Evolutionary conservation across 2,329 filamentous ascomycete species (phyloP), one percentile per base, ranked within the genome.

Genomic region (Diaporthe citri): DNA sequence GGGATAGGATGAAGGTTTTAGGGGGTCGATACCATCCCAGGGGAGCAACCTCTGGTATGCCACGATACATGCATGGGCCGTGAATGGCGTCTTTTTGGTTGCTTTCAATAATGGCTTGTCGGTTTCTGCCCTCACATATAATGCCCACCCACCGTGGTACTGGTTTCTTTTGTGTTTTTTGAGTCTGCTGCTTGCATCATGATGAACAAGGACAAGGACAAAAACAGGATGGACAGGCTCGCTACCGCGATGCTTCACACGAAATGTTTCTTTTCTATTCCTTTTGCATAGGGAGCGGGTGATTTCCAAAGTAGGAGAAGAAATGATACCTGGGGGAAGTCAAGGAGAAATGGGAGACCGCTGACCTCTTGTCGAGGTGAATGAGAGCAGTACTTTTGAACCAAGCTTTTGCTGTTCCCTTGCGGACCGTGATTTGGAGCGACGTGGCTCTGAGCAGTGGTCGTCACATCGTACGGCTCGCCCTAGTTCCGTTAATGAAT

Each of bases 251-350:
- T n/a, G 64, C 31, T 69, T 55, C 64, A 69, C 64, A 69, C 64
- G 64, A 69, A 52, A 69, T 69, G 41, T 69, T 69, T 69, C 31
- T 52, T 69, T 69, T 55, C 64, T 55, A 39, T 69, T 69, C 64
- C 64, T 69, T 69, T 55, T 69, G 64, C 64, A 69, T 69, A 69
- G 64, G 64, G 64, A 69, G 64, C 64, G 64, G 64, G 64, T 69
- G 64, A 69, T 41, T 69, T 69, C 55, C 64, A 69, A 67, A 69
- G 64, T 55, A 69, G 64, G 64, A 69, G 64, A 55, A 34, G 64
- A 69, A 69, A 69, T 55, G 64, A 69, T 69, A 69, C 64, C 64
- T 69, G n/a, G 64, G 41, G 39, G 59, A 52, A 52, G 48, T 52
- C 15, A 31, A 69, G 64, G 46, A 66, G 43, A 69, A 69, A 34